Evolutionary conservation across 768 basidiomycete genomes (phyloP).

Genomic region (Cystofilobasidium capitatum): DNA sequence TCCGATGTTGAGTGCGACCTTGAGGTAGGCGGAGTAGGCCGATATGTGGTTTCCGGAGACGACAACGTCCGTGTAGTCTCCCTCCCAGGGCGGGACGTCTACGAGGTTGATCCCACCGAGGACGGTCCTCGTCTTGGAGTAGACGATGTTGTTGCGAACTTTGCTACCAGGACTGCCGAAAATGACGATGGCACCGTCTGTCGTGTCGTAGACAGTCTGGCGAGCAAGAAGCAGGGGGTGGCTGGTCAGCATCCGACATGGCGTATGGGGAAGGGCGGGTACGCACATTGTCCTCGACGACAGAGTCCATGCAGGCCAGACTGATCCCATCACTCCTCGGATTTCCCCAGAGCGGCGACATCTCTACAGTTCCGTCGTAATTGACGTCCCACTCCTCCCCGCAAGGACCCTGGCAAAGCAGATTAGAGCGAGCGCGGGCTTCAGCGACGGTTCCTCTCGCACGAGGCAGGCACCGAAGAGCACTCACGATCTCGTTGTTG

Average conservation of each 20-base stretch:
- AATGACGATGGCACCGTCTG: constrained; percentile 40
- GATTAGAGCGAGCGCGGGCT: neutral
- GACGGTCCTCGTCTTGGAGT: constrained; percentile 35
- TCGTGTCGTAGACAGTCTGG: constrained; percentile 39
- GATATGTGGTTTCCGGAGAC: constrained; percentile 38
- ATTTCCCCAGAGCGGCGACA: constrained; percentile 34
- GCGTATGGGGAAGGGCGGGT: neutral
- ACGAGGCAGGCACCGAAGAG: neutral
- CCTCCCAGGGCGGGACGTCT: constrained; percentile 39
- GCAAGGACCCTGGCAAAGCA: constrained; percentile 35
- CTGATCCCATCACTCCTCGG: constrained; percentile 40
- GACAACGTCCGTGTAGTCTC: constrained; percentile 37
- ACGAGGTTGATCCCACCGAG: constrained; percentile 41
- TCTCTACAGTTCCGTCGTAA: constrained; percentile 37
- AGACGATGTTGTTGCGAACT: constrained; percentile 36
- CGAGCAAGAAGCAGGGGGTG: neutral
- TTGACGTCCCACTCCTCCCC: constrained; percentile 42
- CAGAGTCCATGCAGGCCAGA: constrained; percentile 40
- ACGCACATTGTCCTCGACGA: constrained; percentile 39
- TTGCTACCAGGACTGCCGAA: constrained; percentile 38
- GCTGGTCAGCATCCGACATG: neutral
- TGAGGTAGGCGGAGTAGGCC: constrained; percentile 37
- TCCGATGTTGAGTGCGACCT: constrained; percentile 39
- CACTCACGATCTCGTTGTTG: constrained; percentile 38
- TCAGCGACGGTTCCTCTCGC: neutral